Evolutionary conservation across 495 filamentous ascomycete genomes (phyloP).

Genomic region (Penicillium daleae): DNA sequence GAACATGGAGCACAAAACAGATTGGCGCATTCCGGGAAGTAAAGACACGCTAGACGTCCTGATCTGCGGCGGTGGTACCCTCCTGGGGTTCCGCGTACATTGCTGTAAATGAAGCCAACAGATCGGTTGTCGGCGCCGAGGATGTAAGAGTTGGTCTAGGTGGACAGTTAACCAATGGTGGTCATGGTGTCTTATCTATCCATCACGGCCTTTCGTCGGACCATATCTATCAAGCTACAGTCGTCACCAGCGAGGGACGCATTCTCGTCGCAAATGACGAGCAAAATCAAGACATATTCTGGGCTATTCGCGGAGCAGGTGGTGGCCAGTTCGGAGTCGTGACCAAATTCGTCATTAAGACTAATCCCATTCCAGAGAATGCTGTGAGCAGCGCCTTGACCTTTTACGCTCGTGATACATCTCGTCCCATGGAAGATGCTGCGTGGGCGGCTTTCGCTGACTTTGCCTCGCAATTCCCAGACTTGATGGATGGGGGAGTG

Average conservation of each 20-base stretch:
- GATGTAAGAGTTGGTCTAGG: constrained; percentile 42
- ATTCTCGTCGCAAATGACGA: constrained; percentile 47
- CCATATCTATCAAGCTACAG: constrained; percentile 55
- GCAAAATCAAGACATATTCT: constrained; percentile 59
- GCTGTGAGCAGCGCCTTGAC: constrained; percentile 27
- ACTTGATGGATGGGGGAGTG: constrained; percentile 36
- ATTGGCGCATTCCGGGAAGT: constrained; percentile 24
- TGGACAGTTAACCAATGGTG: constrained; percentile 61
- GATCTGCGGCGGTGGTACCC: constrained; percentile 32
- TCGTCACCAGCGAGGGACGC: constrained; percentile 53
- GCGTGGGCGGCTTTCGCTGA: constrained; percentile 50
- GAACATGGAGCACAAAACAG: constrained; percentile 36
- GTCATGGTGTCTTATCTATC: constrained; percentile 39
- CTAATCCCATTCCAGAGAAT: constrained; percentile 39
- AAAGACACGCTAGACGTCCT: constrained; percentile 31
- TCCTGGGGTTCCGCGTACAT: constrained; percentile 23
- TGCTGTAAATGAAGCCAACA: constrained; percentile 14
- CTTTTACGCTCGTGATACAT: constrained; percentile 34
- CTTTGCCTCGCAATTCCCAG: constrained; percentile 44
- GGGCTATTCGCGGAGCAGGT: constrained; percentile 41
- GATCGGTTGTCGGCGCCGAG: constrained; percentile 31
- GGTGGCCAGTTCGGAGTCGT: constrained; percentile 42
- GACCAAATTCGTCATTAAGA: constrained; percentile 42
- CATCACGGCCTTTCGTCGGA: constrained; percentile 35
- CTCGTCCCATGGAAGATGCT: constrained; percentile 29